These are phyloP conservation scores for Sporobolomyces roseus DNA, from an alignment of 768 basidiomycete species.

Conservation along the genomic window DNA sequence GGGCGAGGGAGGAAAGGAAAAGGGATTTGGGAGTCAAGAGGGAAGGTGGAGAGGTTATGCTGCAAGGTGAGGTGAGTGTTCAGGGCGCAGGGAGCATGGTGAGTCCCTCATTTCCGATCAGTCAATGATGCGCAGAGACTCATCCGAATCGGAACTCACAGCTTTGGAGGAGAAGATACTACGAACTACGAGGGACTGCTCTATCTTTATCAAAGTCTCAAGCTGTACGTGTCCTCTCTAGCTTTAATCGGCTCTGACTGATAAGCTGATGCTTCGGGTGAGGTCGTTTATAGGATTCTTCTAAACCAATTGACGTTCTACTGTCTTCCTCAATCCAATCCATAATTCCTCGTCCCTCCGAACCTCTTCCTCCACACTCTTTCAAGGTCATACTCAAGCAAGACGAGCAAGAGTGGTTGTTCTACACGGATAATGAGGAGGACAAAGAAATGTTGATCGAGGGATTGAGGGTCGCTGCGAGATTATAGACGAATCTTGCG, in stretches of 20 bases:
- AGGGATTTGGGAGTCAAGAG: not conserved
- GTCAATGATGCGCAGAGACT: too few relatives aligned
- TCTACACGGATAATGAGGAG: slow-evolving; percentile 22
- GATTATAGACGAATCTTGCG: not conserved
- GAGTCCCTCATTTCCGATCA: not conserved
- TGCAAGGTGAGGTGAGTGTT: slow-evolving; percentile 26
- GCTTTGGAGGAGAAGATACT: slow-evolving; percentile 35
- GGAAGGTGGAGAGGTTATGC: slow-evolving; percentile 25
- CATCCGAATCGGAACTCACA: not conserved
- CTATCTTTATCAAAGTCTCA: slow-evolving; percentile 28
- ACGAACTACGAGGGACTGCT: not conserved
- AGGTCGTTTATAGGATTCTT: slow-evolving; percentile 7
- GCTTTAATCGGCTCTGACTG: too few relatives aligned
- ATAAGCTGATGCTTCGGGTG: too few relatives aligned
- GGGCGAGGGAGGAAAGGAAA: not conserved
- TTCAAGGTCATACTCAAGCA: slow-evolving; percentile 14
- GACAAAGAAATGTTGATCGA: slow-evolving; percentile 28
- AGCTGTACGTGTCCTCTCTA: slow-evolving; percentile 12
- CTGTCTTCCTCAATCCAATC: not conserved
- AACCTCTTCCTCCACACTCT: slow-evolving; percentile 30
- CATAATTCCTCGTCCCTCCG: slow-evolving; percentile 16
- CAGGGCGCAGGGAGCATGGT: slow-evolving; percentile 27
- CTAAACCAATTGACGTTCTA: slow-evolving; percentile 11
- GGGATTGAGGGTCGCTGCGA: slow-evolving; percentile 10
- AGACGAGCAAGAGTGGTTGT: slow-evolving; percentile 19